Base-by-base conservation (phyloP, 441 rosid genomes). In the Eruca vesicaria region DNA sequence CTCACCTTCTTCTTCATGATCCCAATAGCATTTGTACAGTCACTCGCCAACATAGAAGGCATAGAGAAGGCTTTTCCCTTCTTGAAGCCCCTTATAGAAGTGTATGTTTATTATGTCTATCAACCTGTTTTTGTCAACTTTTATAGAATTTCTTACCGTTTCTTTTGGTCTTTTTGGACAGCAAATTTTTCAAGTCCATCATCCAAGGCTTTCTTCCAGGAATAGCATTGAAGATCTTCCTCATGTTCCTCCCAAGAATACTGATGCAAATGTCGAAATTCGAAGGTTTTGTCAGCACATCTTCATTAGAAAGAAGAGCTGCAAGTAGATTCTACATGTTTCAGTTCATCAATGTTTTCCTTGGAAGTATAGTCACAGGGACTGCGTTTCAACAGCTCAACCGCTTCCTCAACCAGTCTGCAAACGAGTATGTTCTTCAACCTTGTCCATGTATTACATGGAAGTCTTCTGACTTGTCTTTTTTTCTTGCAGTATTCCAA, bases 1-100 rank as follows among this genome's bases (percentile, higher is more conserved):
- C 97, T 96, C 57, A 86, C 98, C 60, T 96, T 96, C 87, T 96
- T 93, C 83, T 96, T 96, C 94, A 86, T 96, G 97, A 90, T 96
- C 56, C 99, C 99, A 6, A 96, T 96, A 56, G 88, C 96, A 43
- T 78, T 93, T 19, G 98, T 96, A 2, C 99, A 95, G 76, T 95
- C 99, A 72, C 91, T 95, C 5, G 99, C 99, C 29, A 95, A 91
- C 79, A 89, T 95, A 26, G 98, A 91, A 68, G 96, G 88, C 35
- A 91, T 96, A 35, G 98, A 91, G 85, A 90, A 90, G 81, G 87
- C 88, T 15, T 58, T 86, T 26, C 99, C 99, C 33, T 90, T 91
- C 81, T 84, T 96, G 48, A 86, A 79, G 82, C 31, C 86, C 31
- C 65, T 93, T 57, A 88, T 96, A 61, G 98, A 96, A 87, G 73